Evolutionary conservation across 225 moss, liverwort and hornwort species (phyloP).

Genomic region (Climacium dendroides): DNA sequence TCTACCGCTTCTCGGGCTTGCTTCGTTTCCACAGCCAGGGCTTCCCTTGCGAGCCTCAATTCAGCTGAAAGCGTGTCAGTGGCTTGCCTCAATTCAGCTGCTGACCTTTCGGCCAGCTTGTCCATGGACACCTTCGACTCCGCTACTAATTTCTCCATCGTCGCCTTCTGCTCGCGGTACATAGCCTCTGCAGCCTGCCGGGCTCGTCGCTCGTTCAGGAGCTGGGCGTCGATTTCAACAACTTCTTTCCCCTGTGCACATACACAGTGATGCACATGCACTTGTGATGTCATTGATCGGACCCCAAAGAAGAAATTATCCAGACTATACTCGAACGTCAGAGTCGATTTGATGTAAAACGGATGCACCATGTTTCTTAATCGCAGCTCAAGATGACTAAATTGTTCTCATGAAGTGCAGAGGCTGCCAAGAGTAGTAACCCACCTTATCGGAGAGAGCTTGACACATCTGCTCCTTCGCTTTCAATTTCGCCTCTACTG

Average conservation of each 20-base stretch:
- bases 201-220: constrained; percentile 67
- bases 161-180: constrained; percentile 28
- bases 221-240: constrained; percentile 57
- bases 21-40: constrained; percentile 9
- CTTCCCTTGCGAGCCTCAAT: constrained; percentile 6
- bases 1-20: constrained; percentile 5
- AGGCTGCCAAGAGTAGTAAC: neutral
- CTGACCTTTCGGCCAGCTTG: constrained; percentile 14
- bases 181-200: constrained; percentile 56
- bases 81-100: neutral
- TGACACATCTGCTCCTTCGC: constrained; percentile 74
- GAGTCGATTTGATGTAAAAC: neutral
- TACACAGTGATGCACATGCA: neutral
- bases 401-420: neutral
- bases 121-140: constrained; percentile 21
- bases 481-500: constrained; percentile 60
- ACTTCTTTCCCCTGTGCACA: constrained; percentile 53
- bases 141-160: constrained; percentile 12
- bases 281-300: neutral
- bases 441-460: constrained; percentile 62
- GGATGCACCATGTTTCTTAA: neutral
- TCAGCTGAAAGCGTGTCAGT: neutral
- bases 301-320: neutral
- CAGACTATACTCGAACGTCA: too few relatives aligned
- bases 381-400: neutral